Percentiles rank a stretch among this genome's conserved stretches.
phyloP scores from a whole-genome alignment of 768 basidiomycete species.

The Cyclocybe cylindracea region DNA sequence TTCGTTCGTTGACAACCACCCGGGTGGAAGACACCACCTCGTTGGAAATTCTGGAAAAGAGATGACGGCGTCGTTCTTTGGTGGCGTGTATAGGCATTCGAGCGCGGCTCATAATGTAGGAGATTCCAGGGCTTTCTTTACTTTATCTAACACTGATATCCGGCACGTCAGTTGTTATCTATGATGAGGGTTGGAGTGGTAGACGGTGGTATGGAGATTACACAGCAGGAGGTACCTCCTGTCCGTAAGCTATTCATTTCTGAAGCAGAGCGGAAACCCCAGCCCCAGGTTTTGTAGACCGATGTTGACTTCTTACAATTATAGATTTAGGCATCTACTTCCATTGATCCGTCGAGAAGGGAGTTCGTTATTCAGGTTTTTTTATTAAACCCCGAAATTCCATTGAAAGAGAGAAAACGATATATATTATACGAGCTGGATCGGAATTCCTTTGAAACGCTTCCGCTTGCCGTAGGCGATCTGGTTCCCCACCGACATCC shows the following conservation, averaged over 20 bases:
- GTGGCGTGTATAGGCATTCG: conserved; percentile 63
- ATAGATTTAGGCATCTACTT: too few relatives aligned
- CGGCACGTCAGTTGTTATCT: conserved; percentile 40
- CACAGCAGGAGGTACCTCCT: background rate
- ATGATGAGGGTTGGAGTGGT: conserved; percentile 64
- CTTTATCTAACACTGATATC: background rate
- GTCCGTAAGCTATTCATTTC: conserved; percentile 7
- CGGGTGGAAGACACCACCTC: conserved; percentile 71
- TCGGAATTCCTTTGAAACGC: too few relatives aligned
- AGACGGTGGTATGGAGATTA: conserved; percentile 36
- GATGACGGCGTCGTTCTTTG: conserved; percentile 83
- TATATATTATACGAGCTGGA: too few relatives aligned
- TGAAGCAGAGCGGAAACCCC: background rate
- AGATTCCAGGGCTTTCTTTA: background rate
- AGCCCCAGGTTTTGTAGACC: too few relatives aligned
- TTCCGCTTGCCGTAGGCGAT: too few relatives aligned
- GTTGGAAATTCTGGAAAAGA: conserved; percentile 71
- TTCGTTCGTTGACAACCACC: conserved; percentile 73
- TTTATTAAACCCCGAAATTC: too few relatives aligned
- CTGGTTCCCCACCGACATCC: conserved; percentile 7
- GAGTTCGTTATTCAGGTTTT: too few relatives aligned
- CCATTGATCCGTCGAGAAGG: too few relatives aligned
- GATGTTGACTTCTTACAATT: too few relatives aligned
- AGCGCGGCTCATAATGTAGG: conserved; percentile 56
- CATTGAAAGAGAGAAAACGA: too few relatives aligned